These are phyloP conservation scores for Rhizoctonia solani DNA, from an alignment of 1,284 basidiomycete species.

Conservation along the genomic window DNA sequence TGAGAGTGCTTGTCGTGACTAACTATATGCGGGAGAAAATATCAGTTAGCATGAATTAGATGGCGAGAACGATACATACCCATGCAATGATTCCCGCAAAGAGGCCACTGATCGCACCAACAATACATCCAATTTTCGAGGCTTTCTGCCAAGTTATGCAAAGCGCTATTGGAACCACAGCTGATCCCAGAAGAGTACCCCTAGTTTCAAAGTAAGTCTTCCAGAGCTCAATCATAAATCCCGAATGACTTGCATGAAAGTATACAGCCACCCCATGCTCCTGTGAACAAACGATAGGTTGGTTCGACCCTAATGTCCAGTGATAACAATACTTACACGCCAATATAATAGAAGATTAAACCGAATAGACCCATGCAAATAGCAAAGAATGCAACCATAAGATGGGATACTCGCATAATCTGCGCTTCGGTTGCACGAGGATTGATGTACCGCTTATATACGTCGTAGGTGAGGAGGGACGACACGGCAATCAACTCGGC, in stretches of 20 bases:
- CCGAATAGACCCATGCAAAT: conserved; percentile 82
- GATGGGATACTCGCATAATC: conserved; percentile 58
- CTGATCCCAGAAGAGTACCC: conserved; percentile 69
- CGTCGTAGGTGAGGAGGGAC: conserved; percentile 78
- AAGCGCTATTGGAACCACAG: conserved; percentile 83
- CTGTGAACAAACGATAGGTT: neutral
- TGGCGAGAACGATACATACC: conserved; percentile 31
- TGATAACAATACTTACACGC: conserved; percentile 52
- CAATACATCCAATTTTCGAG: conserved; percentile 80
- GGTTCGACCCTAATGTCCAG: neutral
- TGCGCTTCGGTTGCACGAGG: conserved; percentile 60
- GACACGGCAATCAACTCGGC: conserved; percentile 91
- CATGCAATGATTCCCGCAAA: conserved; percentile 73
- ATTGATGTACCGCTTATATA: conserved; percentile 66
- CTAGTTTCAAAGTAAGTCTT: conserved; percentile 39
- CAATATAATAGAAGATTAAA: conserved; percentile 85
- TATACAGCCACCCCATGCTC: conserved; percentile 29
- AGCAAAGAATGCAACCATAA: conserved; percentile 66
- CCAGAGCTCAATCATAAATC: neutral
- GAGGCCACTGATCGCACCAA: conserved; percentile 73
- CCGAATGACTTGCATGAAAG: conserved; percentile 74
- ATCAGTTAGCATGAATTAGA: neutral
- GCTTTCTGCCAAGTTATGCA: conserved; percentile 81
- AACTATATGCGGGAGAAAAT: conserved; percentile 51
- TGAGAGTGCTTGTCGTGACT: conserved; percentile 74